Evolutionary conservation across 352 stramenopile species (phyloP).

Genomic region (Phytophthora meadii): DNA sequence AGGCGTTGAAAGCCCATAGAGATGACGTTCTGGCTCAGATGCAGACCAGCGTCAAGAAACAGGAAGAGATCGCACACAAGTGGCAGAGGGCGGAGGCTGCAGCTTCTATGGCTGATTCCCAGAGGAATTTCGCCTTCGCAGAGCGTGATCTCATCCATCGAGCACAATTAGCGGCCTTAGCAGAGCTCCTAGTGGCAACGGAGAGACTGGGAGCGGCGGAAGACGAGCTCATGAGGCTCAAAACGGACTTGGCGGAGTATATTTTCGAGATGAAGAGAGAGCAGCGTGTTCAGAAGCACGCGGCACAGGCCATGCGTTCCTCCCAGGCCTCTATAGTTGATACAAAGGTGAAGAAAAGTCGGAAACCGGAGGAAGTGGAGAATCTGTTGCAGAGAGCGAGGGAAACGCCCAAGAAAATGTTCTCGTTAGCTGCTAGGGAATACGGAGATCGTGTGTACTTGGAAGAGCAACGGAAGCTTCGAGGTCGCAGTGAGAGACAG

Average conservation of each 20-base stretch:
- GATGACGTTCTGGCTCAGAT: conserved; percentile 59
- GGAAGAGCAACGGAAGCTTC: conserved; percentile 52
- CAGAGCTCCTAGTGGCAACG: conserved; percentile 53
- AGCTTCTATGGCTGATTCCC: conserved; percentile 66
- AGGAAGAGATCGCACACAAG: conserved; percentile 45
- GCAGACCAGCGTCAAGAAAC: conserved; percentile 52
- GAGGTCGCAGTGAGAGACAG: conserved; percentile 32
- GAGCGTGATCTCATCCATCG: conserved; percentile 63
- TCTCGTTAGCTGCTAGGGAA: conserved; percentile 61
- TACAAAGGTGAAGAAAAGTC: conserved; percentile 8
- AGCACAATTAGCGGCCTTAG: conserved; percentile 46
- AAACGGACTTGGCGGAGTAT: conserved; percentile 66
- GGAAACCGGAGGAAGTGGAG: conserved; percentile 23
- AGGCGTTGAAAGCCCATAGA: conserved; percentile 48
- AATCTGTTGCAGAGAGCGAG: conserved; percentile 22
- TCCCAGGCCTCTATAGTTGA: no score
- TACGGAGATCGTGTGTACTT: conserved; percentile 48
- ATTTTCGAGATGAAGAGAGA: conserved; percentile 70
- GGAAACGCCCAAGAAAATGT: conserved; percentile 49
- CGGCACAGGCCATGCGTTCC: conserved; percentile 17
- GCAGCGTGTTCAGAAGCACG: conserved; percentile 50
- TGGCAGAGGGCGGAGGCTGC: conserved; percentile 71
- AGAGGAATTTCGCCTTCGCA: conserved; percentile 69
- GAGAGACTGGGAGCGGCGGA: conserved; percentile 55
- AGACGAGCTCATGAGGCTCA: conserved; percentile 63